Percentiles rank a stretch among this genome's conserved stretches.
Conservation (phyloP, 192 early-diverging fungal genomes). For the Dispira parvispora region DNA sequence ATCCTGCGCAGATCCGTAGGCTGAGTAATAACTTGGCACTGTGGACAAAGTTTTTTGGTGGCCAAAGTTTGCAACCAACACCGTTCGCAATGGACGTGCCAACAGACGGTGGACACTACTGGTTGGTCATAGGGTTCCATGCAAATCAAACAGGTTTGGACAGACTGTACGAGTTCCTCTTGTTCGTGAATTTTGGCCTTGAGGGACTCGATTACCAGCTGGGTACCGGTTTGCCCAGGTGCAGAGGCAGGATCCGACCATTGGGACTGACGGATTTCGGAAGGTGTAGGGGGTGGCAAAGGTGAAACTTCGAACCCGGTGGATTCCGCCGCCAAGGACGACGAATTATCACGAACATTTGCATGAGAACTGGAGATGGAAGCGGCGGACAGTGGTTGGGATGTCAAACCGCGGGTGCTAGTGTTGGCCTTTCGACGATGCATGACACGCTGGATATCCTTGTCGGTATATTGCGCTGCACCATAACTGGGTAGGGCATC, state of each 20-base stretch:
- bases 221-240: constrained; percentile 11
- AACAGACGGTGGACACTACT: constrained; percentile 61
- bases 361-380: no score
- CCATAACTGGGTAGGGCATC: constrained; percentile 61
- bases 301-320: constrained; percentile 13
- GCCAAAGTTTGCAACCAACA: constrained; percentile 79
- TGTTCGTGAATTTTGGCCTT: constrained; percentile 50
- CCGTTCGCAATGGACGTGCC: constrained; percentile 82
- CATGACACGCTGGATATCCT: constrained; percentile 35
- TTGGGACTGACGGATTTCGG: constrained; percentile 13
- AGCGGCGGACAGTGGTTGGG: no score
- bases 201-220: constrained; percentile 65
- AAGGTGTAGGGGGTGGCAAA: background rate
- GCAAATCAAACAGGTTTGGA: constrained; percentile 63
- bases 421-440: constrained; percentile 12
- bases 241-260: no score
- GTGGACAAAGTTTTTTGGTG: constrained; percentile 78
- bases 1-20: constrained; percentile 65
- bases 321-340: constrained; percentile 17
- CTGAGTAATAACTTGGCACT: constrained; percentile 72
- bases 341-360: no score
- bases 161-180: constrained; percentile 26
- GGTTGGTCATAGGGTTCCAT: constrained; percentile 55
- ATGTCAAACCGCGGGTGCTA: no score
- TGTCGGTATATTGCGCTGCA: constrained; percentile 50